Percentiles rank a stretch among this genome's conserved stretches.
Evolutionary conservation across 768 basidiomycete species (phyloP).

Genomic region (Psilocybe cyanescens): DNA sequence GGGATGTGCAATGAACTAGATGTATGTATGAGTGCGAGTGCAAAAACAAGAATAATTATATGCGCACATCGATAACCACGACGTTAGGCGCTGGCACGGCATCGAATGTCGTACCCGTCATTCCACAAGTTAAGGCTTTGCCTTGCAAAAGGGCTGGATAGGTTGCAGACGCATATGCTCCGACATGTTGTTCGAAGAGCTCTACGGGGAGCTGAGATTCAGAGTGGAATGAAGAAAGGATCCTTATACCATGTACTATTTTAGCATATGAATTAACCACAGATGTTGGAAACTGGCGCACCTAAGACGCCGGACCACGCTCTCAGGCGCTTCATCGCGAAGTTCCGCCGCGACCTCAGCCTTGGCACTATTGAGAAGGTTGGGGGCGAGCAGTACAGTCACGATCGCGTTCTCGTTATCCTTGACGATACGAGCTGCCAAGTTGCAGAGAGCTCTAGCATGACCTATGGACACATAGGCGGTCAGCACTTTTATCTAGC

Average conservation of each 20-base stretch:
- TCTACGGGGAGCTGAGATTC: not conserved
- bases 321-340: not conserved
- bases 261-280: not conserved
- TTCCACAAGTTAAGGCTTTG: slow-evolving; percentile 14
- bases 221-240: not conserved
- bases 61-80: slow-evolving; percentile 14
- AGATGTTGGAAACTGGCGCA: not conserved
- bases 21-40: not conserved
- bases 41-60: not conserved
- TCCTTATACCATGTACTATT: not conserved
- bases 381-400: slow-evolving; percentile 10
- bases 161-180: not conserved
- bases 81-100: slow-evolving; percentile 10
- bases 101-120: slow-evolving; percentile 9
- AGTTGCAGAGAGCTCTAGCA: slow-evolving; percentile 6
- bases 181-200: not conserved
- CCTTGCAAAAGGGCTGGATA: slow-evolving; percentile 13
- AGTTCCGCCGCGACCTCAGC: slow-evolving; percentile 8
- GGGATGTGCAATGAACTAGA: not conserved
- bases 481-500: not conserved
- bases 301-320: slow-evolving; percentile 3
- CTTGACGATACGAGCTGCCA: slow-evolving; percentile 11
- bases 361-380: slow-evolving; percentile 4
- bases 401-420: slow-evolving; percentile 11
- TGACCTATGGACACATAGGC: slow-evolving; percentile 5